phyloP scores from a whole-genome alignment of 2,329 filamentous ascomycete species.

The Trichoderma koningii region DNA sequence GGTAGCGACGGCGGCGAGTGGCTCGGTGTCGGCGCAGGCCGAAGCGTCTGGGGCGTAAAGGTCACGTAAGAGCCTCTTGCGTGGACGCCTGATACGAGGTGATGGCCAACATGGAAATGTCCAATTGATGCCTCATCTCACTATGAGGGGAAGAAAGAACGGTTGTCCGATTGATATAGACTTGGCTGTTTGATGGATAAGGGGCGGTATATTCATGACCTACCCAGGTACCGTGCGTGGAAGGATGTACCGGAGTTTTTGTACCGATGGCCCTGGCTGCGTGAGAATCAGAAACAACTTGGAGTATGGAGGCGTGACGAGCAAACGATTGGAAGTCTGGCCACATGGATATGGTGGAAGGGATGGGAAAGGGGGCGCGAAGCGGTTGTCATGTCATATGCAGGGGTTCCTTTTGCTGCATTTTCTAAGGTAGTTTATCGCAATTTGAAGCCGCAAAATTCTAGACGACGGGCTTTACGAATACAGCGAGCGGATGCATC shows the following conservation, averaged over 20 bases:
- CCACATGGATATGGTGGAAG: conserved; percentile 22
- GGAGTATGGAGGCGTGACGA: conserved; percentile 26
- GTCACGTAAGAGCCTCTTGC: conserved; percentile 35
- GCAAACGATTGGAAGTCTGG: conserved; percentile 24
- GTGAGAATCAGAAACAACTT: not conserved
- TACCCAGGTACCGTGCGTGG: not conserved
- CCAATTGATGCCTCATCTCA: not conserved
- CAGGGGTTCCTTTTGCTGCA: conserved; percentile 1
- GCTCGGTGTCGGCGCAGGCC: conserved; percentile 78
- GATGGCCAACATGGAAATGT: not conserved
- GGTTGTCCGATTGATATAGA: conserved; percentile 24
- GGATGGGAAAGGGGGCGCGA: conserved; percentile 15
- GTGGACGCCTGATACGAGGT: not conserved
- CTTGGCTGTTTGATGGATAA: not conserved
- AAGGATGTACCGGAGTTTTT: conserved; percentile 22
- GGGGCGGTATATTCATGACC: conserved; percentile 20
- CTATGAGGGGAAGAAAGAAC: not conserved
- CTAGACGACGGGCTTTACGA: conserved; percentile 16
- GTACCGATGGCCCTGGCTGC: conserved; percentile 20
- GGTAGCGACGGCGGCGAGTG: conserved; percentile 75
- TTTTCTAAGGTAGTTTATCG: conserved; percentile 16
- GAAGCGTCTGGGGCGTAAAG: conserved; percentile 77
- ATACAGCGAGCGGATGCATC: conserved; percentile 24
- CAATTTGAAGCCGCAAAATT: conserved; percentile 25
- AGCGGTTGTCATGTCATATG: conserved; percentile 16